Evolutionary conservation across 2,329 filamentous ascomycete genomes (phyloP), one percentile per base, ranked within the genome.

Genomic region (Neofusicoccum cordaticola): DNA sequence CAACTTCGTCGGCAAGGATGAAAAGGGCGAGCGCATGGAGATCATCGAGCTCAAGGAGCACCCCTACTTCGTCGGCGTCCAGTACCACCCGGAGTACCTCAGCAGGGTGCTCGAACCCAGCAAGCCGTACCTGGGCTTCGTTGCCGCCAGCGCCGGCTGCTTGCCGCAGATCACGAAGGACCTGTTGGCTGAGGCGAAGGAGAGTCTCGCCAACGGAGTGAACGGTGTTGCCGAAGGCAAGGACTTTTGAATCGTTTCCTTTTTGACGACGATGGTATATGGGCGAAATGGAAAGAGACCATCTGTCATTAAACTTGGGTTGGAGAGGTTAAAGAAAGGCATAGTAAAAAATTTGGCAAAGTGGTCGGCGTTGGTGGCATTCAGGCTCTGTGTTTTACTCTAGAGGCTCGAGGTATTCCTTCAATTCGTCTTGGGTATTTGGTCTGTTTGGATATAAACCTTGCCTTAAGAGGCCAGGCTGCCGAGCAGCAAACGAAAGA

Each of bases 21-120:
- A 90, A 65, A 87, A 84, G 66, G 91, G 90, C 50, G 86, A 89
- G 70, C 86, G 92, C 37, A 92, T 95, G 89, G 92, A 96, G 79
- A 85, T 93, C 57, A 80, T 96, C 41, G 92, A 96, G 78, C 80
- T 96, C 67, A 88, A 88, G 74, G 88, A 94, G 68, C 92, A 96
- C 75, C 90, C 90, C 0, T 96, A 86, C 83, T 96, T 89, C 70
- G 91, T 96, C 17, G 89, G 90, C 67, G 90, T 95, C 8, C 93
- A 97, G 77, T 94, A 90, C 77, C 93, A 97, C 76, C 92, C 93
- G 2, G 93, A 97, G 77, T 96, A 94, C 74, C 82, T 91, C 58
- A 89, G 85, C 69, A 85, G 90, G 61, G 92, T 95, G 2, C 80
- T 96, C 67, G 82, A 86, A 57, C 91, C 91, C 0, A 89, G 86